Base-by-base conservation (phyloP, 805 yeast genomes). In the Scheffersomyces amazonensis region DNA sequence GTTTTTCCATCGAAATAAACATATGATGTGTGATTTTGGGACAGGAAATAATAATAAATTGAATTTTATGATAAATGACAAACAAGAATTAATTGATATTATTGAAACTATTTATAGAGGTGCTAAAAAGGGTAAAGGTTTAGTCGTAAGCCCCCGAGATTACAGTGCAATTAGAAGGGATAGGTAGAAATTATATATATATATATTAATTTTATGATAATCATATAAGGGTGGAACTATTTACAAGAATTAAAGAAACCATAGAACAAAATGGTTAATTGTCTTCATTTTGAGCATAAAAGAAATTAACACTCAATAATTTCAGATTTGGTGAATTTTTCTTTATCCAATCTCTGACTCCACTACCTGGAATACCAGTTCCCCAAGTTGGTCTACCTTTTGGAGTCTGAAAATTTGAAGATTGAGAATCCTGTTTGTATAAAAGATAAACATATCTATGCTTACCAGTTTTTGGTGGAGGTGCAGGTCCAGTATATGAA, bases 11-110 rank as follows among this genome's bases (percentile, higher is more conserved):
- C 70, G 95, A 36, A 91, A 91, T 64, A 85, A 88, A 58, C 98
- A 91, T 60, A 90, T 91, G 95, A 81, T 93, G 95, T 87, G 96
- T 62, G 99, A 93, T 68, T 89, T 90, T 60, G 99, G 99, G 2
- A 93, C 98, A 0, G 99, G 99, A 22, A 89, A 93, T 57, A 93
- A 93, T 62, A 93, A 93, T 69, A 91, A 93, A 69, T 68, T 93
- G 67, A 89, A 88, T 54, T 91, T 91, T 61, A 52, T 58, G 36
- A 72, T 79, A 10, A 81, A 78, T 30, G 87, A 87, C 56, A 81
- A 83, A 43, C 96, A 91, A 58, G 97, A 89, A 49, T 62, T 93
- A 71, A 85, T 93, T 16, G 98, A 91, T 59, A 84, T 93, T 21
- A 65, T 93, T 9, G 99, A 93, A 54, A 83, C 90, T 0, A 79